A percentile compares a stretch with the other conserved stretches of the same genome.
Conservation (phyloP, 352 stramenopile species). For the Phytophthora constricta region DNA sequence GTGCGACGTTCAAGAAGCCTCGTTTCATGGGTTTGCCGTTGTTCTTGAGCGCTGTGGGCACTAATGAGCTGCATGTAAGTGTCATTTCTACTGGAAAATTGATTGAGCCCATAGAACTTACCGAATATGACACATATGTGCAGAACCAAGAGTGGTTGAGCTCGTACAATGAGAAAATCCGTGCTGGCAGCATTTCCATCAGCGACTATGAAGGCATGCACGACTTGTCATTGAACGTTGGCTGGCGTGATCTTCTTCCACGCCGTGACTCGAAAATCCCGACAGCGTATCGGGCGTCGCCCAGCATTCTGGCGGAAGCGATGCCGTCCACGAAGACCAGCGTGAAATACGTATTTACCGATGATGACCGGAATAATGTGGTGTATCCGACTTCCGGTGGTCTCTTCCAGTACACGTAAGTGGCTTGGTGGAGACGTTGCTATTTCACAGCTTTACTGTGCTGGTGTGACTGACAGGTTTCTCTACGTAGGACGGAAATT, state of each 20-base stretch:
- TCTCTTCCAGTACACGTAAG: constrained; percentile 89
- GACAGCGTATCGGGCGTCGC: constrained; percentile 89
- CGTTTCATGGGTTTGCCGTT: constrained; percentile 85
- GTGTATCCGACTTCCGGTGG: constrained; percentile 88
- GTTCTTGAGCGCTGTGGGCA: constrained; percentile 75
- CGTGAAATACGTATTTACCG: constrained; percentile 93
- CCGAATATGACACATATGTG: neutral
- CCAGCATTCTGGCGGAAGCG: constrained; percentile 90
- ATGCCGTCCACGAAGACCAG: constrained; percentile 92
- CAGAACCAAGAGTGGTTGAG: constrained; percentile 87
- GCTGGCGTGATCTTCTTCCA: constrained; percentile 89
- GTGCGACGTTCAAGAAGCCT: constrained; percentile 86
- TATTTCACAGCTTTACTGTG: neutral
- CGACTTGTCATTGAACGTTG: constrained; percentile 84
- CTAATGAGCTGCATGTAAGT: constrained; percentile 84
- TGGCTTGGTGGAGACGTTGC: constrained; percentile 4
- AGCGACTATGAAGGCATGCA: constrained; percentile 89
- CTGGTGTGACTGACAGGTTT: neutral
- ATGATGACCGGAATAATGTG: constrained; percentile 88
- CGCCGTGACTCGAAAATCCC: constrained; percentile 84
- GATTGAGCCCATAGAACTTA: neutral
- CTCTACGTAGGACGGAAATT: constrained; percentile 72
- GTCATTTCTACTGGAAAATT: neutral
- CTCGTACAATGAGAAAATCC: constrained; percentile 91
- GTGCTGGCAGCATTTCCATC: constrained; percentile 82